phyloP scores from a whole-genome alignment of 176 grass and related monocot genomes.

The Cymbopogon citratus region DNA sequence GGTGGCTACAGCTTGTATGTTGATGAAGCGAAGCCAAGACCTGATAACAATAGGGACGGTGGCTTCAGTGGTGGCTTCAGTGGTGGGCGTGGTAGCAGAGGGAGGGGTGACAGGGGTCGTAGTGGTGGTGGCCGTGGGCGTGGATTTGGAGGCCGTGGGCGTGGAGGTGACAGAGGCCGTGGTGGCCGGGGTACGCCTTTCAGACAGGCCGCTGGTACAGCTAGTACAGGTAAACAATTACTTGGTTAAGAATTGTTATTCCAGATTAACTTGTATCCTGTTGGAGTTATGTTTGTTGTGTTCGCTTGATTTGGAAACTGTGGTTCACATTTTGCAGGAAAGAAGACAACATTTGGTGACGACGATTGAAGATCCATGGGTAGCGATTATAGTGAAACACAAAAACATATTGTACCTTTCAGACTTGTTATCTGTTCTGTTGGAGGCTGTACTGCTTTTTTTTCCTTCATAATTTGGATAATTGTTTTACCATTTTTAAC shows the following conservation, averaged over 20 bases:
- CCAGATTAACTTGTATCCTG: background rate
- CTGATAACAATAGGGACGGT: slow-evolving; percentile 39
- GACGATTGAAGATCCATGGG: slow-evolving; percentile 7
- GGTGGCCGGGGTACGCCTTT: slow-evolving; percentile 31
- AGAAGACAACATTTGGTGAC: slow-evolving; percentile 45
- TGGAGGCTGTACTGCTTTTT: too few species aligned
- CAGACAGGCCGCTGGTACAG: slow-evolving; percentile 35
- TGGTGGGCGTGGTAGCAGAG: background rate
- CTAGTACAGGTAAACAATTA: slow-evolving; percentile 43
- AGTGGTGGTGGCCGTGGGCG: slow-evolving; percentile 16
- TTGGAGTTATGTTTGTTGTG: background rate
- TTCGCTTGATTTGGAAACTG: background rate
- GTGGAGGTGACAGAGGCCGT: slow-evolving; percentile 16
- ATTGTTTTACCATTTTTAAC: too few species aligned
- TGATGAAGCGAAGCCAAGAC: slow-evolving; percentile 50
- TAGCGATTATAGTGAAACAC: background rate
- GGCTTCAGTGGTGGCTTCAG: slow-evolving; percentile 13
- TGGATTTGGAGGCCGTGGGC: slow-evolving; percentile 27
- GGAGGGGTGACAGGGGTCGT: slow-evolving; percentile 13
- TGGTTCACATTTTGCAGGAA: slow-evolving; percentile 32
- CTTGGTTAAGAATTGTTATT: background rate
- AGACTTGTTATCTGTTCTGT: background rate
- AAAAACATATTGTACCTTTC: background rate
- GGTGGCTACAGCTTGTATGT: slow-evolving; percentile 46
- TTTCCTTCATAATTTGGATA: too few species aligned